A percentile compares a stretch with the other conserved stretches of the same genome.
Evolutionary conservation across 345 rosid genomes (phyloP).

Genomic region (Eucalyptus guilfoylei): DNA sequence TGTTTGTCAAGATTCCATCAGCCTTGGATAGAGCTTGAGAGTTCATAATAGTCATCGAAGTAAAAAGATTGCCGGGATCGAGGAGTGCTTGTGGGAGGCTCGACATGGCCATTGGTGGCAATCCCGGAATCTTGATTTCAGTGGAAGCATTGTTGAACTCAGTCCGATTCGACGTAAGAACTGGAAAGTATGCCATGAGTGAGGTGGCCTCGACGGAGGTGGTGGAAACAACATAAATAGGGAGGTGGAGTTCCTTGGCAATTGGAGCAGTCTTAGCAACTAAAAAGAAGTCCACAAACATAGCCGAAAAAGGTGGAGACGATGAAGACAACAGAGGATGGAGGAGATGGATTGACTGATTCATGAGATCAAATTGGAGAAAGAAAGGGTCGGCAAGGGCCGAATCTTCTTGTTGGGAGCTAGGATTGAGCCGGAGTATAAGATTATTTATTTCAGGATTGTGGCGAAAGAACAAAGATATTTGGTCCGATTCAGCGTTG

Average conservation of each 20-base stretch:
- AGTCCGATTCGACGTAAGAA: not conserved
- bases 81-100: constrained; percentile 11
- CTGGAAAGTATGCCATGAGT: not conserved
- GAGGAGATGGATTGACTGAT: constrained; percentile 16
- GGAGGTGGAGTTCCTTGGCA: constrained; percentile 5
- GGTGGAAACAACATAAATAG: constrained; percentile 8
- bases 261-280: not conserved
- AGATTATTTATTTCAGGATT: constrained; percentile 13
- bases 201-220: constrained; percentile 8
- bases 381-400: constrained; percentile 15
- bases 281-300: constrained; percentile 10
- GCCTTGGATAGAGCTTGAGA: not conserved
- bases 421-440: constrained; percentile 4
- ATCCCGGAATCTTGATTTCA: not conserved
- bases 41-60: not conserved
- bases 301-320: constrained; percentile 4
- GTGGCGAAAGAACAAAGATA: constrained; percentile 12
- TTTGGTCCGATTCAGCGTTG: constrained; percentile 8
- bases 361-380: constrained; percentile 16
- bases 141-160: not conserved
- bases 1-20: constrained; percentile 19
- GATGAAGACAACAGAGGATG: constrained; percentile 6
- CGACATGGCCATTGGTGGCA: constrained; percentile 16
- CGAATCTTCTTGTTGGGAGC: not conserved
- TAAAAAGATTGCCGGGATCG: not conserved